A percentile compares a stretch with the other conserved stretches of the same genome.
phyloP scores from a whole-genome alignment of 305 asterid genomes.

The Striga hermonthica region DNA sequence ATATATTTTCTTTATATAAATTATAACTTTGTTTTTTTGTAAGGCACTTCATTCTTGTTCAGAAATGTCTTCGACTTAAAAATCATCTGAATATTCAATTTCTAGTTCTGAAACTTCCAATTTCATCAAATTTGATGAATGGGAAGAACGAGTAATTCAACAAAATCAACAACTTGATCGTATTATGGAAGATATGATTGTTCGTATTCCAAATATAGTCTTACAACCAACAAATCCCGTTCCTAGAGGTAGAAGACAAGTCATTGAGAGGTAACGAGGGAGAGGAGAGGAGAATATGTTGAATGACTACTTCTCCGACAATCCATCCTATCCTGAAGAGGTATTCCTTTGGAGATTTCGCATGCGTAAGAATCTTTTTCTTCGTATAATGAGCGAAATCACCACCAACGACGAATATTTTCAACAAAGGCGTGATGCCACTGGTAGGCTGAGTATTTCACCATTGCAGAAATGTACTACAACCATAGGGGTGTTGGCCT shows the following conservation, averaged over 20 bases:
- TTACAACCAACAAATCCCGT: not conserved
- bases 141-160: not conserved
- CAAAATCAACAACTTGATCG: too few relatives aligned
- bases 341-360: not conserved
- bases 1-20: not conserved
- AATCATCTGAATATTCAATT: not conserved
- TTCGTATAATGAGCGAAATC: not conserved
- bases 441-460: not conserved
- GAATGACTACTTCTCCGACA: not conserved
- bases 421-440: too few relatives aligned
- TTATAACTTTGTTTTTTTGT: not conserved
- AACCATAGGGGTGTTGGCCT: conserved; percentile 22
- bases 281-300: not conserved
- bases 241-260: not conserved
- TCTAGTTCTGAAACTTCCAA: not conserved
- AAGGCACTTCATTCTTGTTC: not conserved
- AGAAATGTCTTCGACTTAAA: not conserved
- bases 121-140: not conserved
- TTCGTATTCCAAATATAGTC: not conserved
- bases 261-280: not conserved
- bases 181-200: too few relatives aligned
- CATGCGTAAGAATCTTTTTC: not conserved
- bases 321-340: not conserved
- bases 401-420: too few relatives aligned
- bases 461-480: conserved; percentile 12